phyloP scores from a whole-genome alignment of 106 monocot genomes.

The Dioscorea zingiberensis region DNA sequence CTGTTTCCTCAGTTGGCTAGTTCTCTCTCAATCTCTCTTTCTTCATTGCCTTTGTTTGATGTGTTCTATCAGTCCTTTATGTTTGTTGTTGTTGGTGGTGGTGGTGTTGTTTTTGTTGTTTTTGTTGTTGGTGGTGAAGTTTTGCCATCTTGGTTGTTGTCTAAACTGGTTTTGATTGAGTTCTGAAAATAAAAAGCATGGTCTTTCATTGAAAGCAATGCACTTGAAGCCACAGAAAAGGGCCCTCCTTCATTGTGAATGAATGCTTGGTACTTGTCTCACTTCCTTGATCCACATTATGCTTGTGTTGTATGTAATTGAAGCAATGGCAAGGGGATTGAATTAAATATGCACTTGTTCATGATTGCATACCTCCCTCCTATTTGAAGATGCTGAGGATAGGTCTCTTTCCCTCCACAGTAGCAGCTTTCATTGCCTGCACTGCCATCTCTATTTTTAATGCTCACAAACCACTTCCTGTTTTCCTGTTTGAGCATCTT shows the following conservation, averaged over 20 bases:
- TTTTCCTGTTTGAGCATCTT: conserved; percentile 6
- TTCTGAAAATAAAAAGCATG: conserved; percentile 1
- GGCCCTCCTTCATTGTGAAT: conserved; percentile 8
- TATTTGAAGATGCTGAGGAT: conserved; percentile 27
- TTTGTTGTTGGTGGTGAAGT: conserved; percentile 4
- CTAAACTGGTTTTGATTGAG: background rate
- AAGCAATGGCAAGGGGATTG: background rate
- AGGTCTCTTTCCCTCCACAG: conserved; percentile 27
- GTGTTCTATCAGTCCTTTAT: background rate
- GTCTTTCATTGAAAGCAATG: background rate
- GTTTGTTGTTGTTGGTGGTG: background rate
- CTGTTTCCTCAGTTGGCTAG: background rate
- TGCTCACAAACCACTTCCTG: conserved; percentile 1
- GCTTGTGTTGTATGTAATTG: background rate
- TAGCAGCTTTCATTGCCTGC: background rate
- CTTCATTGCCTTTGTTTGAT: background rate
- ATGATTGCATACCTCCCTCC: conserved; percentile 18
- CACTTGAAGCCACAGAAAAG: background rate
- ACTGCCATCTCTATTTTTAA: conserved; percentile 10
- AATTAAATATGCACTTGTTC: background rate
- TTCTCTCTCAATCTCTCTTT: background rate
- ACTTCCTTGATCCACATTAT: conserved; percentile 2
- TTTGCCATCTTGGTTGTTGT: conserved; percentile 12
- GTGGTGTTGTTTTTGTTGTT: conserved; percentile 14
- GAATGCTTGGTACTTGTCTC: conserved; percentile 7